These are phyloP conservation scores for Claviceps humidiphila DNA, from an alignment of 2,329 filamentous ascomycete species.

Conservation along the genomic window DNA sequence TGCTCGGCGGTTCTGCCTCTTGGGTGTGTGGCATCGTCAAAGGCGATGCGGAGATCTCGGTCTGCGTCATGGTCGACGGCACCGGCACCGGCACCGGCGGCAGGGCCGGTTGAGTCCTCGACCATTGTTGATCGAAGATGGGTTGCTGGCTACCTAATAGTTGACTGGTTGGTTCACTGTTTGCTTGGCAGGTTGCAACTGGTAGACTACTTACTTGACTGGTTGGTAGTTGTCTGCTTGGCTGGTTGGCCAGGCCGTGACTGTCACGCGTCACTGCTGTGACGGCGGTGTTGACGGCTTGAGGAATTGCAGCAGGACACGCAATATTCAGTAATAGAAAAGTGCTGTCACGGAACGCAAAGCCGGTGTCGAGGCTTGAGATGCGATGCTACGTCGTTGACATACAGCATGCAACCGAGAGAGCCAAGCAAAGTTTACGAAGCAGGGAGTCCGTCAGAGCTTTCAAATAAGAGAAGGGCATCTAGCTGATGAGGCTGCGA, in stretches of 20 bases:
- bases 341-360: not conserved
- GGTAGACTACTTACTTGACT: no score
- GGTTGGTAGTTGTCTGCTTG: not conserved
- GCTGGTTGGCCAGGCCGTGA: not conserved
- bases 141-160: not conserved
- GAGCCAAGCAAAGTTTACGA: not conserved
- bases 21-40: slow-evolving; percentile 12
- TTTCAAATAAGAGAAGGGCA: slow-evolving; percentile 1
- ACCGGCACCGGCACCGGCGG: not conserved
- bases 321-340: not conserved
- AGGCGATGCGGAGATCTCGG: slow-evolving; percentile 14
- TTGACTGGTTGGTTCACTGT: not conserved
- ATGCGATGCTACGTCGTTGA: slow-evolving; percentile 3
- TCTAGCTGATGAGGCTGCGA: not conserved
- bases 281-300: not conserved
- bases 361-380: not conserved
- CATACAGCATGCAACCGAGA: not conserved
- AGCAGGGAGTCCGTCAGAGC: not conserved
- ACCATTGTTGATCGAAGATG: slow-evolving; percentile 7
- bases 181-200: no score
- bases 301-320: not conserved
- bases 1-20: slow-evolving; percentile 8
- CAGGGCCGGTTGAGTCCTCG: slow-evolving; percentile 6
- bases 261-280: not conserved
- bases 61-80: slow-evolving; percentile 12